phyloP scores from a whole-genome alignment of 2,329 filamentous ascomycete genomes.

The Botrytis fabae region DNA sequence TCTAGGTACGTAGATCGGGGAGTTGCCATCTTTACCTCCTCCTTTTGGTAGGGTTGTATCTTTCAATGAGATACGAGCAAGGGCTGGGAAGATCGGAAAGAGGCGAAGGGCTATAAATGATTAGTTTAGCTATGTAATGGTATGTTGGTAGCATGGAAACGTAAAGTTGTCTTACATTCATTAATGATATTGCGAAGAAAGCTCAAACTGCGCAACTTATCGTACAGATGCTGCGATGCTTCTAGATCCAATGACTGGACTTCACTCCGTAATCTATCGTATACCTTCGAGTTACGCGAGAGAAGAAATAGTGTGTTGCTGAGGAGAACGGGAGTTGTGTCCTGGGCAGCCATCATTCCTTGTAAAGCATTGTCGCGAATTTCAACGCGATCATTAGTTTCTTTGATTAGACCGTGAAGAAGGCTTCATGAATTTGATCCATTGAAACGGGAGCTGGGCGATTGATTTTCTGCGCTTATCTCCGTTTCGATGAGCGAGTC shows the following conservation, averaged over 20 bases:
- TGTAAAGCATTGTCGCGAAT: conserved; percentile 18
- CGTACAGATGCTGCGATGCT: not conserved
- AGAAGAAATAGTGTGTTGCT: conserved; percentile 17
- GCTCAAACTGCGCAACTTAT: not conserved
- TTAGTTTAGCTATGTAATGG: not conserved
- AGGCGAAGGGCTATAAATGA: conserved; percentile 27
- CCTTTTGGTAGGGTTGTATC: conserved; percentile 26
- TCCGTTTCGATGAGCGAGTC: conserved; percentile 9
- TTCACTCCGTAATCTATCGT: not conserved
- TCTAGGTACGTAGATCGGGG: conserved; percentile 25
- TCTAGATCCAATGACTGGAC: not conserved
- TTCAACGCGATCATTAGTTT: conserved; percentile 8
- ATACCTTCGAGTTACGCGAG: not conserved
- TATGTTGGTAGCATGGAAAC: not conserved
- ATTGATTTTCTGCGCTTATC: not conserved
- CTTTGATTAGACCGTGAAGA: not conserved
- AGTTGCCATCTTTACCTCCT: conserved; percentile 25
- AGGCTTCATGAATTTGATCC: not conserved
- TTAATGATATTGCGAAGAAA: conserved; percentile 3
- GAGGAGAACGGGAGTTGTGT: conserved; percentile 1
- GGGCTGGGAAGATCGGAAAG: conserved; percentile 33
- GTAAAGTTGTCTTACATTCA: not conserved
- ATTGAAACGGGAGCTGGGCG: not conserved
- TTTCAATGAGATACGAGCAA: conserved; percentile 23
- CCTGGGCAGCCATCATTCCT: conserved; percentile 10